A percentile compares a stretch with the other conserved stretches of the same genome.
phyloP scores from a whole-genome alignment of 129 eudicot genomes.

The Pseudognaphalium luteoalbum region DNA sequence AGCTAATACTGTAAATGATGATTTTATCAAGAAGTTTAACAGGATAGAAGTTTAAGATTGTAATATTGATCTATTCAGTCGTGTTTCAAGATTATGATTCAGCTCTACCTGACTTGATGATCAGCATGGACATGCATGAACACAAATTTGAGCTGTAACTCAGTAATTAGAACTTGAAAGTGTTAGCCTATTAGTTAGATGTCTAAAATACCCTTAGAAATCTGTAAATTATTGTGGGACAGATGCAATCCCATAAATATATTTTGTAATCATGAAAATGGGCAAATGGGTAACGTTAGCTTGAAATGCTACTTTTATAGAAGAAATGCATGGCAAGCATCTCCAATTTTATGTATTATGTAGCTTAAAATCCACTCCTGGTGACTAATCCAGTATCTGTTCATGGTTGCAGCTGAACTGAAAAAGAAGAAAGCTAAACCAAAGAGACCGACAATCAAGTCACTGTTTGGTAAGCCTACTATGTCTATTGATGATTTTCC shows the following conservation, averaged over 20 bases:
- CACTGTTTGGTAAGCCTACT: conserved; percentile 37
- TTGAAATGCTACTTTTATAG: conserved; percentile 2
- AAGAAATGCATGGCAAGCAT: not conserved
- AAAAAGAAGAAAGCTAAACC: conserved; percentile 41
- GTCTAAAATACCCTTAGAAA: not conserved
- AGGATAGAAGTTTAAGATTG: not conserved
- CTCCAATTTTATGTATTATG: conserved; percentile 4
- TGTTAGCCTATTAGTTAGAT: not conserved
- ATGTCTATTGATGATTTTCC: not conserved
- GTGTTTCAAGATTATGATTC: not conserved
- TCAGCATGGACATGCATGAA: not conserved
- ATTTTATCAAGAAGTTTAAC: not conserved
- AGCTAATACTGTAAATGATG: not conserved
- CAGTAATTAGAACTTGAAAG: not conserved
- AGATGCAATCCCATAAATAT: not conserved
- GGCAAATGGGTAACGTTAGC: conserved; percentile 5
- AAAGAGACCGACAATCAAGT: conserved; percentile 41
- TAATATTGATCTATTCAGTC: not conserved
- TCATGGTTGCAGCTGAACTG: conserved; percentile 38
- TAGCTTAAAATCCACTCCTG: not conserved
- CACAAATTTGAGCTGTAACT: not conserved
- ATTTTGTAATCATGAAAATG: conserved; percentile 11
- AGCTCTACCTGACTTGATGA: not conserved
- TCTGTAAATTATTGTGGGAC: not conserved
- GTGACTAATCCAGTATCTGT: conserved; percentile 20